These are phyloP conservation scores for Rhodotorula sp. DNA, from an alignment of 1,284 basidiomycete genomes.

Conservation along the genomic window DNA sequence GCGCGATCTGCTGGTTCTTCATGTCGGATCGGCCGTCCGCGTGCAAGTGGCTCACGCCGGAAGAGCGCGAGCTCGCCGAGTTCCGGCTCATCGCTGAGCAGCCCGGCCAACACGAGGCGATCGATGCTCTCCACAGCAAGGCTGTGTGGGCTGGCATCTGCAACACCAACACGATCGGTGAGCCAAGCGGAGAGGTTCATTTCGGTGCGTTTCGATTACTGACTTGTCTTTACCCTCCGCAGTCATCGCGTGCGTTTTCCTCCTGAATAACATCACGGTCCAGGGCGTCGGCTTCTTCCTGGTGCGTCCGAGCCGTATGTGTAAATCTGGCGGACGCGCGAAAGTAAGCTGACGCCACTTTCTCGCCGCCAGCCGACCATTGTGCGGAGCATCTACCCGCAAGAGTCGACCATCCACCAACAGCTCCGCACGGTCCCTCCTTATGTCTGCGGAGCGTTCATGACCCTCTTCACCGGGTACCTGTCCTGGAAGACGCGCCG, in stretches of 20 bases:
- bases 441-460: constrained; percentile 42
- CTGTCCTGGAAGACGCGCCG: constrained; percentile 46
- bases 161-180: constrained; percentile 33
- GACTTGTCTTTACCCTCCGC: background rate
- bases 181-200: too few relatives aligned
- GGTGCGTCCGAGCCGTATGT: background rate
- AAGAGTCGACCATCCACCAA: constrained; percentile 44
- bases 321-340: background rate
- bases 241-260: constrained; percentile 38
- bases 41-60: constrained; percentile 48
- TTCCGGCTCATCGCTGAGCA: constrained; percentile 49
- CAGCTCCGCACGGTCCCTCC: constrained; percentile 49
- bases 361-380: constrained; percentile 36
- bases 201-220: background rate
- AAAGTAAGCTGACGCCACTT: background rate
- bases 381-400: constrained; percentile 49
- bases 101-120: constrained; percentile 44
- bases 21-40: constrained; percentile 47
- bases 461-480: constrained; percentile 38
- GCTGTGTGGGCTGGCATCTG: constrained; percentile 43
- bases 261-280: constrained; percentile 50
- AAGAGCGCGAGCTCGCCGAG: constrained; percentile 46
- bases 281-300: constrained; percentile 31
- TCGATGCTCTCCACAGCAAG: constrained; percentile 43
- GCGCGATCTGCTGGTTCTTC: constrained; percentile 45